Percentiles rank a stretch among this genome's conserved stretches.
Evolutionary conservation across 2,329 filamentous ascomycete species (phyloP).

Genomic region (Penicillium sp.): DNA sequence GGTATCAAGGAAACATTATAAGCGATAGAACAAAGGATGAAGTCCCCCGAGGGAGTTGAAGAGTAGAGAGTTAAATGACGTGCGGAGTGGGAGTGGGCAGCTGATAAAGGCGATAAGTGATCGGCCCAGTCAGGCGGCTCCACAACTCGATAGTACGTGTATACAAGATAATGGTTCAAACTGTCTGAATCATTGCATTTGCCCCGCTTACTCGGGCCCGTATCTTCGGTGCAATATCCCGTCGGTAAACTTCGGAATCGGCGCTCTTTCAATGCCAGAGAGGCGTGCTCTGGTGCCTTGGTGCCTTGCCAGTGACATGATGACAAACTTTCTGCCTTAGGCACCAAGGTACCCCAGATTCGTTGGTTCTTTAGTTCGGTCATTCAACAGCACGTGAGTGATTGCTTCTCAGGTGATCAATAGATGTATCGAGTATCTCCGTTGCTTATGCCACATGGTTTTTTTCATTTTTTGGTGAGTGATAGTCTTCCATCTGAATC

Average conservation of each 20-base stretch:
- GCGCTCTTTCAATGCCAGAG: neutral
- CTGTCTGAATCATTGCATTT: neutral
- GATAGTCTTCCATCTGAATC: no score
- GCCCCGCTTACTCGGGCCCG: neutral
- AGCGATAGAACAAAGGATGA: neutral
- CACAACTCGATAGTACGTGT: neutral
- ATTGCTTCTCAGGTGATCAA: no score
- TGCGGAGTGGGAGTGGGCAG: constrained; percentile 25
- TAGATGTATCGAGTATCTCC: no score
- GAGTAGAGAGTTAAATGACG: constrained; percentile 28
- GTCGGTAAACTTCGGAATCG: neutral
- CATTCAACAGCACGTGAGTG: neutral
- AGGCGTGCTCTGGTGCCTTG: neutral
- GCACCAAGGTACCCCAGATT: neutral
- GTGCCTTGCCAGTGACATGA: neutral
- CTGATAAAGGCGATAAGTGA: constrained; percentile 26
- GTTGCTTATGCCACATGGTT: neutral
- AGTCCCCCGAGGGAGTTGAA: constrained; percentile 5
- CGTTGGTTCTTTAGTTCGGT: neutral
- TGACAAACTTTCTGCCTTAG: neutral
- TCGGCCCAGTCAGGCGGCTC: constrained; percentile 23
- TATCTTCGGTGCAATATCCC: neutral
- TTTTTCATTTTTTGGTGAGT: neutral
- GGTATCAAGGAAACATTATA: constrained; percentile 26
- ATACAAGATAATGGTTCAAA: neutral